These are phyloP conservation scores for Vicia faba DNA, from an alignment of 306 rosid genomes.

Conservation along the genomic window DNA sequence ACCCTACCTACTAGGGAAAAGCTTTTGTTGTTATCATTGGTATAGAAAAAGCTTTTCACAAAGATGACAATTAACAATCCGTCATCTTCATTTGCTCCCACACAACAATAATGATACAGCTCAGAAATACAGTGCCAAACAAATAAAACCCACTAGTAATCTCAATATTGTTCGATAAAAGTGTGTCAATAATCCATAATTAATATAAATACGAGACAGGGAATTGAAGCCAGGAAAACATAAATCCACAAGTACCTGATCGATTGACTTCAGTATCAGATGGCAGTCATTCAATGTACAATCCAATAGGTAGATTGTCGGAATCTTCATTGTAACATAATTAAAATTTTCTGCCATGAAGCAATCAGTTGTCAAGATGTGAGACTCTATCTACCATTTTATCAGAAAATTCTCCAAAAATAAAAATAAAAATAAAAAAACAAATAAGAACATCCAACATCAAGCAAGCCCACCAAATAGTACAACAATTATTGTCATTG, in stretches of 20 bases:
- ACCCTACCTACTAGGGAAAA: neutral
- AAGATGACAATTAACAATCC: constrained; percentile 11
- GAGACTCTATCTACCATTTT: constrained; percentile 35
- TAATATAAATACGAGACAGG: constrained; percentile 16
- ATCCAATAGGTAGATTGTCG: constrained; percentile 77
- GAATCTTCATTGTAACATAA: constrained; percentile 54
- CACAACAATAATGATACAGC: constrained; percentile 27
- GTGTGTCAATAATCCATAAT: neutral
- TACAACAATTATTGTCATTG: constrained; percentile 10
- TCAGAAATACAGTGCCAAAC: constrained; percentile 11
- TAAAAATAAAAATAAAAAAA: constrained; percentile 5
- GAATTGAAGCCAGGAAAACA: constrained; percentile 16
- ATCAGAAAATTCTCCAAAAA: constrained; percentile 26
- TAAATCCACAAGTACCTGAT: constrained; percentile 62
- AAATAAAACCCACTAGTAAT: constrained; percentile 13
- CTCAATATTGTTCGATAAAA: neutral
- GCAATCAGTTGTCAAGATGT: constrained; percentile 33
- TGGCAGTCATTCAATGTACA: constrained; percentile 88
- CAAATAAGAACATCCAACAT: constrained; percentile 32
- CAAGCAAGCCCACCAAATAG: constrained; percentile 26
- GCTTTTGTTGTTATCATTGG: neutral
- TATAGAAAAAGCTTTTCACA: constrained; percentile 14
- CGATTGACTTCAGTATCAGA: constrained; percentile 60
- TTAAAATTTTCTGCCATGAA: constrained; percentile 57
- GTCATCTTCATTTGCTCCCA: constrained; percentile 1